Evolutionary conservation across 2,329 filamentous ascomycete genomes (phyloP).

Genomic region (Teratosphaeriaceae sp.): DNA sequence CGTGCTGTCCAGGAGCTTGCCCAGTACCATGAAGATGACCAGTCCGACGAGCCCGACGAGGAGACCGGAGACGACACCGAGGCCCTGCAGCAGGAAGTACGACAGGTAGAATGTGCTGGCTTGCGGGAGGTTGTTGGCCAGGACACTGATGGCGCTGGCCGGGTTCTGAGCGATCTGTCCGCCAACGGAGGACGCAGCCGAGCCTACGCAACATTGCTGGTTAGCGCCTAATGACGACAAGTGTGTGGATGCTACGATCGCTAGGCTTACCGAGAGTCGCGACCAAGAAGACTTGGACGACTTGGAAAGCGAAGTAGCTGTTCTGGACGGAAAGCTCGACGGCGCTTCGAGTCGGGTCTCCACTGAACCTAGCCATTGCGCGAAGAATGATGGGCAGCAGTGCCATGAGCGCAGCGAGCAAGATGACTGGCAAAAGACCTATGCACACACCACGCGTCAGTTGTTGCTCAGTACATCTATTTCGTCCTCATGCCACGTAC

Average conservation of each 20-base stretch:
- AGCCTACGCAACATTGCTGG: constrained; percentile 42
- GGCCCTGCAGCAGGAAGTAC: constrained; percentile 88
- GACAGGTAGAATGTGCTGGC: constrained; percentile 93
- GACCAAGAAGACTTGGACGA: constrained; percentile 87
- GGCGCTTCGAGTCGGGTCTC: constrained; percentile 70
- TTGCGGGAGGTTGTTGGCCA: constrained; percentile 53
- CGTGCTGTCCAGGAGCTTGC: constrained; percentile 67
- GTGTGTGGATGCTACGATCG: no score
- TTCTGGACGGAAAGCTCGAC: constrained; percentile 88
- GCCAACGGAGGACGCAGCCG: constrained; percentile 67
- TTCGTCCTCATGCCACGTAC: not conserved
- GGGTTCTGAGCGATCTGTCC: constrained; percentile 59
- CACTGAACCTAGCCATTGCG: constrained; percentile 69
- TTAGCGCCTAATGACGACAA: no score
- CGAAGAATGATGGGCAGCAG: constrained; percentile 78
- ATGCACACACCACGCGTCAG: no score
- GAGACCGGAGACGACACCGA: constrained; percentile 68
- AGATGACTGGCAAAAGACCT: constrained; percentile 69
- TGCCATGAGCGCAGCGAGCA: constrained; percentile 78
- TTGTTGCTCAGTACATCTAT: no score
- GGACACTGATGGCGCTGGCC: constrained; percentile 18
- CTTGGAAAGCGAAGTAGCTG: constrained; percentile 83
- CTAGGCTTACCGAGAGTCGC: constrained; percentile 59
- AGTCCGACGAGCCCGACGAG: constrained; percentile 70
- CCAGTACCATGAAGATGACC: constrained; percentile 64